phyloP scores from a whole-genome alignment of 1,139 yeast genomes.

The Nakaseomyces kungkrabaensis region DNA sequence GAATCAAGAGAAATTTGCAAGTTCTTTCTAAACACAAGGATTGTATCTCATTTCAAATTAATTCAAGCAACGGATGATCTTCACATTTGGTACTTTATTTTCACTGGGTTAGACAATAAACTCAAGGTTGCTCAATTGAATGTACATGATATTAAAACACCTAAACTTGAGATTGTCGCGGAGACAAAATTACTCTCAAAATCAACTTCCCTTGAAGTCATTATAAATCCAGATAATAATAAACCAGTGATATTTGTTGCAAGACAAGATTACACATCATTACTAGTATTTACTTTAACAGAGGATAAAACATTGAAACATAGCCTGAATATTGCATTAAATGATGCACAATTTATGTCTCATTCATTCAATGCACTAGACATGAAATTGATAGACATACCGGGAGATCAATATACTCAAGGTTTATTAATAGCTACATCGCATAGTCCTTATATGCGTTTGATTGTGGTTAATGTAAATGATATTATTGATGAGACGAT shows the following conservation, averaged over 20 bases:
- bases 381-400: conserved; percentile 29
- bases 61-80: not conserved
- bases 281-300: conserved; percentile 34
- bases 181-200: conserved; percentile 36
- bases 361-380: conserved; percentile 55
- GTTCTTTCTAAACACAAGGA: not conserved
- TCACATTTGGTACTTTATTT: conserved; percentile 34
- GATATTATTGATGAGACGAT: not conserved
- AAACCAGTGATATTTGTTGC: conserved; percentile 42
- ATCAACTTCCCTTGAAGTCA: conserved; percentile 41
- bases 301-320: conserved; percentile 24
- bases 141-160: conserved; percentile 9
- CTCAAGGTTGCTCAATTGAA: conserved; percentile 35
- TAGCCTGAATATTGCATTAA: conserved; percentile 46
- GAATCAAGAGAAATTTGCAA: not conserved
- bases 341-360: conserved; percentile 67
- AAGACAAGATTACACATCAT: conserved; percentile 48
- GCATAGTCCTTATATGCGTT: conserved; percentile 66
- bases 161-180: conserved; percentile 22
- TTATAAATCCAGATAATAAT: conserved; percentile 14
- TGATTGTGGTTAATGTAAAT: conserved; percentile 36
- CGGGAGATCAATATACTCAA: conserved; percentile 13
- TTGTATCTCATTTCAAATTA: not conserved
- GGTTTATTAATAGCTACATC: conserved; percentile 54
- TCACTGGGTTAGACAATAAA: conserved; percentile 55